These are phyloP conservation scores for Trichoderma simmonsii DNA, from an alignment of 2,329 filamentous ascomycete genomes.

Conservation along the genomic window DNA sequence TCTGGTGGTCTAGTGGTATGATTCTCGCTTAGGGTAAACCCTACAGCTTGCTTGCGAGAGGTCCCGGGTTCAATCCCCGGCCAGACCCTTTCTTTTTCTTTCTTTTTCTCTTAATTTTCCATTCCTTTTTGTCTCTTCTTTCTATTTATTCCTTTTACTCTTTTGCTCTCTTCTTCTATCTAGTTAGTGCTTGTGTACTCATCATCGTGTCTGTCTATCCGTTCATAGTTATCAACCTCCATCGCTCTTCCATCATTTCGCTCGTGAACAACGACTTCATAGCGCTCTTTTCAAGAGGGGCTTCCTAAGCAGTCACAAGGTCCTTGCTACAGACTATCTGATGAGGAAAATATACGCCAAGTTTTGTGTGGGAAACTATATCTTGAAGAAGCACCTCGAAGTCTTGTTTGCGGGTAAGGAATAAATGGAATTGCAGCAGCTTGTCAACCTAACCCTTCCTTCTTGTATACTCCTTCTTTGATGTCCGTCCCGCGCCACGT, in stretches of 20 bases:
- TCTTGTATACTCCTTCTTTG: background rate
- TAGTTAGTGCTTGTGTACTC: background rate
- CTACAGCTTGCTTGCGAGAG: conserved; percentile 35
- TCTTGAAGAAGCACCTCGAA: background rate
- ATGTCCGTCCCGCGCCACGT: background rate
- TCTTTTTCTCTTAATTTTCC: no score
- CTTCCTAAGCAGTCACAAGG: background rate
- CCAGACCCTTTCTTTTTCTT: conserved; percentile 33
- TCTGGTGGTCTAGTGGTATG: conserved; percentile 17
- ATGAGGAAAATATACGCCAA: background rate
- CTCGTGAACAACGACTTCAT: background rate
- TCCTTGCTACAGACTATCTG: background rate
- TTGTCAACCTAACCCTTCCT: background rate
- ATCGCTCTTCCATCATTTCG: background rate
- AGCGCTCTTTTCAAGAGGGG: background rate
- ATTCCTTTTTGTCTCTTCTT: background rate
- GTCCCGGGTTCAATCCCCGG: conserved; percentile 48
- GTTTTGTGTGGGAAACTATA: background rate
- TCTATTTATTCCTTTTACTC: background rate
- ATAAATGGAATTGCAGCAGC: background rate
- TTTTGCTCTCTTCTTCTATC: background rate
- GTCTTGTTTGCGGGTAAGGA: background rate
- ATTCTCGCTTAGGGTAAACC: conserved; percentile 18
- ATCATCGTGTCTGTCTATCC: background rate
- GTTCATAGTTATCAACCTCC: background rate